phyloP scores from a whole-genome alignment of 1,139 yeast species.

The Scheffersomyces segobiensis region DNA sequence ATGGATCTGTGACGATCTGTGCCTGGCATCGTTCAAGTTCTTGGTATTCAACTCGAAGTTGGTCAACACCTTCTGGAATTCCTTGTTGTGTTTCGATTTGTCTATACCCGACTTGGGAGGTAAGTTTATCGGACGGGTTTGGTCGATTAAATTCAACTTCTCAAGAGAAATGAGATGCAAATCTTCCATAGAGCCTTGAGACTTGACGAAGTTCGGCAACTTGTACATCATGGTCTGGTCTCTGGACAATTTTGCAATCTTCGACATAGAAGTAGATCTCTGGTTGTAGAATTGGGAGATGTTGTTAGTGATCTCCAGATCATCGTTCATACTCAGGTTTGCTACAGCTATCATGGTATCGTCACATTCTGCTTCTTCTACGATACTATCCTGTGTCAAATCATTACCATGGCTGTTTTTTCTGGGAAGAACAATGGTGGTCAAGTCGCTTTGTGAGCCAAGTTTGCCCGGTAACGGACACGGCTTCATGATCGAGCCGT shows the following conservation, averaged over 20 bases:
- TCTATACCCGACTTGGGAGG: slow-evolving; percentile 43
- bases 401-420: slow-evolving; percentile 4
- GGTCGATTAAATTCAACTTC: slow-evolving; percentile 40
- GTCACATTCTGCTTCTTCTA: slow-evolving; percentile 14
- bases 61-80: slow-evolving; percentile 35
- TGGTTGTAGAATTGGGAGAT: slow-evolving; percentile 40
- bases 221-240: slow-evolving; percentile 38
- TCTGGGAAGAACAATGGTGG: slow-evolving; percentile 2
- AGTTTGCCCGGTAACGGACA: slow-evolving; percentile 41
- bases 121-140: slow-evolving; percentile 46
- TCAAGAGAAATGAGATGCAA: slow-evolving; percentile 43
- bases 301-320: slow-evolving; percentile 35
- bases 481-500: slow-evolving; percentile 22
- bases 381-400: slow-evolving; percentile 18
- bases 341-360: slow-evolving; percentile 1
- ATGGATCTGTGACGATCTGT: slow-evolving; percentile 18
- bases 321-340: slow-evolving; percentile 22
- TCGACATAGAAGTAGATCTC: slow-evolving; percentile 37
- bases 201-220: slow-evolving; percentile 39
- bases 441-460: slow-evolving; percentile 11
- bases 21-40: slow-evolving; percentile 20
- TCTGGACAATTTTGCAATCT: slow-evolving; percentile 31
- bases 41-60: slow-evolving; percentile 31
- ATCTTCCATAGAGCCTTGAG: slow-evolving; percentile 47
- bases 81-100: slow-evolving; percentile 39